phyloP scores from a whole-genome alignment of 768 basidiomycete genomes.

The Pulveroboletus sp. region DNA sequence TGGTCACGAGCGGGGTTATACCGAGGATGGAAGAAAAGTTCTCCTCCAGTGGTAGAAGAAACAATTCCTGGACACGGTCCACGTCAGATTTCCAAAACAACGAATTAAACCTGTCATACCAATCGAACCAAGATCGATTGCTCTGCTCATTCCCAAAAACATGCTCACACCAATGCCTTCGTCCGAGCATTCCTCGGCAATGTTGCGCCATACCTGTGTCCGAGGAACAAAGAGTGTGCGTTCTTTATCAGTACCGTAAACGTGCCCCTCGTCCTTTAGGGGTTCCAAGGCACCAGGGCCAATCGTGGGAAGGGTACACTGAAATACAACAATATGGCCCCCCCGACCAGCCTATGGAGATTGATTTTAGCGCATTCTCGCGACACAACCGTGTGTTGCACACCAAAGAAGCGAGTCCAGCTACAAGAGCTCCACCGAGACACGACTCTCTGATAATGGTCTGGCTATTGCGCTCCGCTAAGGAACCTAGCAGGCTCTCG shows the following conservation, averaged over 20 bases:
- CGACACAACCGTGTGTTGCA: slow-evolving; percentile 26
- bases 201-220: slow-evolving; percentile 72
- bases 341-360: slow-evolving; percentile 55
- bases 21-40: slow-evolving; percentile 89
- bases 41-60: slow-evolving; percentile 78
- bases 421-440: slow-evolving; percentile 73
- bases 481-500: slow-evolving; percentile 57
- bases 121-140: slow-evolving; percentile 84
- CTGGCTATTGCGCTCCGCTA: slow-evolving; percentile 60
- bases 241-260: slow-evolving; percentile 87
- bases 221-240: slow-evolving; percentile 73
- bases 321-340: slow-evolving; percentile 74
- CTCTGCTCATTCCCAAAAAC: slow-evolving; percentile 77
- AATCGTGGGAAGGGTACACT: slow-evolving; percentile 61
- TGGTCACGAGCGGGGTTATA: slow-evolving; percentile 71
- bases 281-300: slow-evolving; percentile 69
- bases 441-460: slow-evolving; percentile 53
- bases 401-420: slow-evolving; percentile 68
- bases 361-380: slow-evolving; percentile 7
- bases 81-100: slow-evolving; percentile 6
- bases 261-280: slow-evolving; percentile 53
- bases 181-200: slow-evolving; percentile 85
- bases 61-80: slow-evolving; percentile 48
- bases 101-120: slow-evolving; percentile 40
- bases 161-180: slow-evolving; percentile 87